Evolutionary conservation across 73 alveolate species (phyloP).

Genomic region (Uronychia binucleata): DNA sequence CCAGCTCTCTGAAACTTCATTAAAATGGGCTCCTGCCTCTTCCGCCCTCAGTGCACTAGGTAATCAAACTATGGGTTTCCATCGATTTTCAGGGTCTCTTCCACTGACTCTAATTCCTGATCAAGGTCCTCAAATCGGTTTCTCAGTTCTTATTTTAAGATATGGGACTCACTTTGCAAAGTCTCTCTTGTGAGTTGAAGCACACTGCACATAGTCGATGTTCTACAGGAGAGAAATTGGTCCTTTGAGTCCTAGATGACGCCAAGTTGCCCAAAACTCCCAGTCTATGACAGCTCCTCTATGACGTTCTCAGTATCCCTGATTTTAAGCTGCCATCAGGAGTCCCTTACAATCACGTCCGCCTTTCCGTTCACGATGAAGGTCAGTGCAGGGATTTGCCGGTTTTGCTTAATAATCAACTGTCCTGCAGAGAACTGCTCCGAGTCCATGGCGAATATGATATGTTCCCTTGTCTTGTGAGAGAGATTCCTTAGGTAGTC

Average conservation of each 20-base stretch:
- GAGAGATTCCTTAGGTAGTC: not conserved
- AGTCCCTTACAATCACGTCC: not conserved
- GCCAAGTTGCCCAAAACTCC: not conserved
- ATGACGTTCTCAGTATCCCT: not conserved
- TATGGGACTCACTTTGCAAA: not conserved
- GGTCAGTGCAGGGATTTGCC: not conserved
- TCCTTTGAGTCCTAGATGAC: not conserved
- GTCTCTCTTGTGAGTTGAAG: not conserved
- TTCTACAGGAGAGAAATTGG: not conserved
- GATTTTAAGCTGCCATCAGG: not conserved
- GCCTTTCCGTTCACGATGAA: not conserved
- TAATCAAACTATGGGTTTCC: constrained; percentile 2
- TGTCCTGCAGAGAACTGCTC: not conserved
- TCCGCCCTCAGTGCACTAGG: not conserved
- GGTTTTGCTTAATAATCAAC: not conserved
- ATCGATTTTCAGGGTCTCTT: not conserved
- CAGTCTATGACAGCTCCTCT: not conserved
- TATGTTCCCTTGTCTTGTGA: not conserved
- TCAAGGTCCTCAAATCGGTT: not conserved
- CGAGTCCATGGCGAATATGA: not conserved
- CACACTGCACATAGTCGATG: not conserved
- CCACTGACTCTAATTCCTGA: not conserved
- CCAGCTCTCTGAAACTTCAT: not conserved
- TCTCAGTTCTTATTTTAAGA: not conserved
- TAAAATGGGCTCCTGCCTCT: not conserved